Base-by-base conservation (phyloP, 2,329 filamentous ascomycete species). In the Colletotrichum brevisporum region DNA sequence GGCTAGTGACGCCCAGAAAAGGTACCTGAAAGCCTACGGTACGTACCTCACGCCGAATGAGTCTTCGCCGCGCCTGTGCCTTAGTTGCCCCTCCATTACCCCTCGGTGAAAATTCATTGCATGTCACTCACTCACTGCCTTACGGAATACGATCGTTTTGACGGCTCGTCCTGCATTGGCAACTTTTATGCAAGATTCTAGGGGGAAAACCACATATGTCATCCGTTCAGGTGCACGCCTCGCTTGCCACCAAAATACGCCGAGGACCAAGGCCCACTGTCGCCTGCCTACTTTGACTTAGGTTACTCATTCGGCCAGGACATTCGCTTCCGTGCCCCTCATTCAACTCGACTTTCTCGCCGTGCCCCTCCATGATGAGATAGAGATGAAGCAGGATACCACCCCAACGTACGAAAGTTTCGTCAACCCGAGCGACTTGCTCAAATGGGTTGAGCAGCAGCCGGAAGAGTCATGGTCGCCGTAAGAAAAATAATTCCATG, bases 381-480 rank as follows among this genome's bases (percentile, higher is more conserved):
- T 55, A 26, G 67, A 48, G 39, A 69, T 69, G 67, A 69, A 60
- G 66, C 66, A 69, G 43, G 67, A 69, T 57, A 67, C 58, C 27
- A 54, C 24, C 16, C 67, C 67, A 24, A 53, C 66, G 63, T 69
- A 72, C 53, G 71, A 73, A 55, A 65, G 50, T 16, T 71, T 81
- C 72, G 76, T 76, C 74, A 81, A 79, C 69, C 80, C 80, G 39
- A 76, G 73, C 61, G 77, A 80, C 68, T 70, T 81, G 45, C 73
- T 79, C 65, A 78, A 79, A 78, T 84, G 83, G 83, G 77, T 85
- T 53, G 83, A 85, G 70, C 75, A 73, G n/a, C 80, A 83, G 57
- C 74, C 78, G 36, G 71, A 62, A 64, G 72, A 76, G 55, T 71
- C 68, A 12, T 82, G 83, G 71, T 54, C 72, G 73, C 76, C 75